Conservation (phyloP, 2,329 filamentous ascomycete species). For the Geosmithia flava region DNA sequence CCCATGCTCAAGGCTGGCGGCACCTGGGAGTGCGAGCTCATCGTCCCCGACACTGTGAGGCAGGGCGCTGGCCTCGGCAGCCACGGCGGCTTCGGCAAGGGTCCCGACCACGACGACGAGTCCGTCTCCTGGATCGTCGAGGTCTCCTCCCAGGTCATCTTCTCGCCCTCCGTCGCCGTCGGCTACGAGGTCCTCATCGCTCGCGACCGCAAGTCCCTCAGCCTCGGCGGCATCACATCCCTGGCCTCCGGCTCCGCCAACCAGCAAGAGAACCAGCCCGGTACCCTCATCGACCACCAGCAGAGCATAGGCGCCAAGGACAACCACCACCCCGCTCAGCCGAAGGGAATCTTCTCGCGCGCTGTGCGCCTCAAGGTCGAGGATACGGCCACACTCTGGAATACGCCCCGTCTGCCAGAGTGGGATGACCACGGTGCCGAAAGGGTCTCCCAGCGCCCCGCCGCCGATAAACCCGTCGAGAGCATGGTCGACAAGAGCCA, state of each 20-base stretch:
- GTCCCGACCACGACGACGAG: constrained; percentile 31
- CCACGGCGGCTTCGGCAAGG: constrained; percentile 31
- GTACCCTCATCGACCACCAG: constrained; percentile 60
- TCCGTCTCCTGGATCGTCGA: constrained; percentile 82
- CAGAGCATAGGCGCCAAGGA: constrained; percentile 44
- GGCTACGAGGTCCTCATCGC: constrained; percentile 79
- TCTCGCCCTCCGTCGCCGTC: constrained; percentile 79
- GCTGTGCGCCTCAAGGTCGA: constrained; percentile 70
- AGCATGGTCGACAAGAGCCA: constrained; percentile 17
- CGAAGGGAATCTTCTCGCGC: constrained; percentile 71
- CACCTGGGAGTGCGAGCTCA: constrained; percentile 67
- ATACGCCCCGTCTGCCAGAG: constrained; percentile 70
- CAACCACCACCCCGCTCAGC: constrained; percentile 47
- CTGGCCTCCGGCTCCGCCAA: constrained; percentile 28
- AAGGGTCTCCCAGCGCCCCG: constrained; percentile 8
- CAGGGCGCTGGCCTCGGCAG: constrained; percentile 42
- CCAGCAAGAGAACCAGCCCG: constrained; percentile 46
- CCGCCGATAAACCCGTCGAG: constrained; percentile 18
- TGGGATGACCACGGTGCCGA: constrained; percentile 34
- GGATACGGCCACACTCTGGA: constrained; percentile 85
- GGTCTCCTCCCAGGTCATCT: constrained; percentile 84
- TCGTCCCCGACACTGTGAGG: constrained; percentile 67
- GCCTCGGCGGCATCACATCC: constrained; percentile 35
- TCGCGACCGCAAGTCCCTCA: constrained; percentile 73
- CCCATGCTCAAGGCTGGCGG: constrained; percentile 93